Conservation (phyloP, 495 filamentous ascomycete genomes). For the Hypomontagnella submonticulosa region DNA sequence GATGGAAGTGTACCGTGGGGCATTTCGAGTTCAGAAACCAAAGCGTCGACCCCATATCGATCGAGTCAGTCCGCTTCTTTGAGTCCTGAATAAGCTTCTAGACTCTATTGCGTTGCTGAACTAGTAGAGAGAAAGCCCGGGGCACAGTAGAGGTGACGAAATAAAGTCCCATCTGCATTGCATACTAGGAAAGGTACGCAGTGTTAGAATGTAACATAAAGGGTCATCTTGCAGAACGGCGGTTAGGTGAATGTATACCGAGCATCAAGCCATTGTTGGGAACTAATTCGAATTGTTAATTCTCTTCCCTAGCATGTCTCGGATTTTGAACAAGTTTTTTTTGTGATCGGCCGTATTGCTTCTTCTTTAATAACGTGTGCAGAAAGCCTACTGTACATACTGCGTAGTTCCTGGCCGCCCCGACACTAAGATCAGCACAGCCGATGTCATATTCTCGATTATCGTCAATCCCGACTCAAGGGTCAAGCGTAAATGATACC, state of each 20-base stretch:
- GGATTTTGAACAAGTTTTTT: conserved; percentile 28
- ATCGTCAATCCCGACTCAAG: background rate
- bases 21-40: conserved; percentile 28
- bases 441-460: conserved; percentile 24
- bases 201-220: conserved; percentile 27
- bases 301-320: conserved; percentile 12
- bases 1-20: conserved; percentile 22
- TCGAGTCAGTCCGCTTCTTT: conserved; percentile 26
- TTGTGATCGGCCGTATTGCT: conserved; percentile 34
- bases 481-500: conserved; percentile 2
- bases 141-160: conserved; percentile 2
- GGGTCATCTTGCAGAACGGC: conserved; percentile 26
- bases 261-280: conserved; percentile 18
- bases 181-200: conserved; percentile 22
- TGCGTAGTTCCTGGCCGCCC: conserved; percentile 9
- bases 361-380: conserved; percentile 17
- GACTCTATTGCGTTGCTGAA: background rate
- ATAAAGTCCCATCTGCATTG: conserved; percentile 3
- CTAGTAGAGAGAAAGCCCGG: background rate
- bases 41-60: conserved; percentile 8
- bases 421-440: conserved; percentile 30
- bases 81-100: conserved; percentile 10
- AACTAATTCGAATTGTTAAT: conserved; percentile 16
- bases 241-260: background rate
- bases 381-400: conserved; percentile 26